A percentile compares a stretch with the other conserved stretches of the same genome.
These are phyloP conservation scores for Monosporascus sp. DNA, from an alignment of 2,329 filamentous ascomycete species.

Conservation along the genomic window DNA sequence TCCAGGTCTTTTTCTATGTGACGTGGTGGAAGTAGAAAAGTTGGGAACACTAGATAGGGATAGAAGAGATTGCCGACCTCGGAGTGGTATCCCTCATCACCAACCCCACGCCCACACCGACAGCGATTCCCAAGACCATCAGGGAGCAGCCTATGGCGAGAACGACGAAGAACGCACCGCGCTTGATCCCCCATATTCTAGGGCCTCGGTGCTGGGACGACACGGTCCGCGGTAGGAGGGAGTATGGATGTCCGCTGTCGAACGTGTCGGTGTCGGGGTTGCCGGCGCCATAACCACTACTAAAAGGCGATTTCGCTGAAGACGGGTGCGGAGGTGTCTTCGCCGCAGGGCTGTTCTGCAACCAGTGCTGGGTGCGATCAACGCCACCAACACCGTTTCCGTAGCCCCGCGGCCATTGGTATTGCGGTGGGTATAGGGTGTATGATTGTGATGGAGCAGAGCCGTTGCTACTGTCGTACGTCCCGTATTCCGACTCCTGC, in stretches of 20 bases:
- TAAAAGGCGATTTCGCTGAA: not conserved
- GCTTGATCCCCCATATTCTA: conserved; percentile 25
- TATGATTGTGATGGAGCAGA: conserved; percentile 1
- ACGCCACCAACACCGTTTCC: not conserved
- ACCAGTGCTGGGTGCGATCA: too few species aligned
- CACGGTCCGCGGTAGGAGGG: conserved; percentile 1
- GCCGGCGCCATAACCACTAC: not conserved
- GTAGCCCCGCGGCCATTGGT: not conserved
- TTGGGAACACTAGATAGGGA: not conserved
- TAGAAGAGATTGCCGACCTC: conserved; percentile 6
- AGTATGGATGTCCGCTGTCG: not conserved
- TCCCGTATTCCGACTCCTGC: conserved; percentile 4
- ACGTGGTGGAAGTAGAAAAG: not conserved
- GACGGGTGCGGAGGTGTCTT: not conserved
- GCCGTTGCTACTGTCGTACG: conserved; percentile 2
- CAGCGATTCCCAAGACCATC: conserved; percentile 24
- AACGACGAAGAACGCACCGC: conserved; percentile 22
- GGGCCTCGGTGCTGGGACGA: conserved; percentile 3
- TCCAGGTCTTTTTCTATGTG: not conserved
- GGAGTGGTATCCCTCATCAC: conserved; percentile 10
- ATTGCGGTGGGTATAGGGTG: not conserved
- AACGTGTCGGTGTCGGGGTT: not conserved
- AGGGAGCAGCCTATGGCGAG: conserved; percentile 23
- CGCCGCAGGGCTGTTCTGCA: not conserved
- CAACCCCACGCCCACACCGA: conserved; percentile 29